Base-by-base conservation (phyloP, 2,329 filamentous ascomycete genomes). In the Coniochaeta ligniaria region DNA sequence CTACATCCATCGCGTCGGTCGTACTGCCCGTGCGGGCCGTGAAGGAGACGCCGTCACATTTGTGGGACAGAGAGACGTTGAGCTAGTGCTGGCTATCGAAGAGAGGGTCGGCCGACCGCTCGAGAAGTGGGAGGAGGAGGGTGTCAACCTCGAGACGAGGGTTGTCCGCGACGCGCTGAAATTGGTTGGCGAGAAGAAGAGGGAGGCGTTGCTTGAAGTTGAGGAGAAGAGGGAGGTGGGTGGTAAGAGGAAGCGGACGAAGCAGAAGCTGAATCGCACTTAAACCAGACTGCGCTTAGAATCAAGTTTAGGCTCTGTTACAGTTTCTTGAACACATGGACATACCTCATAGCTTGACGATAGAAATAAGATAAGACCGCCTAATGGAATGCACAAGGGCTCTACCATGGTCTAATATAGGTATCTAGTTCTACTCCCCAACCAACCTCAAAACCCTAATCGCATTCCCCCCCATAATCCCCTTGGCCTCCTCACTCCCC, bases 1-100 rank as follows among this genome's bases (percentile, higher is more conserved):
- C 75, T 99, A 99, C 73, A 95, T 99, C 66, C 95, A 99, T 77
- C 87, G 95, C 14, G 94, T 97, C 58, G 95, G 95, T 73, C 89
- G 95, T 75, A 99, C 95, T 14, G 95, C 95, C 3, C 88, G 95
- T 83, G 95, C 95, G 0, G 95, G 95, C 0, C 84, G 92, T 52
- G 82, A 81, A 59, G 95, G 95, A 68, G 88, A 92, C 65, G 87
- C 90, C 6, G 86, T 97, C 17, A 96, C 91, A 2, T 85, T 99
- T 67, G 89, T 99, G 2, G 94, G 95, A 2, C 94, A 98, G 80
- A 83, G 94, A 61, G 95, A 99, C 73, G 92, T 98, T 1, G 86
- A 93, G 68, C 81, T 98, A 8, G 84, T 98, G n/a, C 80, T 94
- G 60, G 92, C 91, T 1, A 97, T 98, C 68, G 95, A 99, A 77